Conservation (phyloP, 805 yeast genomes). For the Sugiyamaella valdiviana region DNA sequence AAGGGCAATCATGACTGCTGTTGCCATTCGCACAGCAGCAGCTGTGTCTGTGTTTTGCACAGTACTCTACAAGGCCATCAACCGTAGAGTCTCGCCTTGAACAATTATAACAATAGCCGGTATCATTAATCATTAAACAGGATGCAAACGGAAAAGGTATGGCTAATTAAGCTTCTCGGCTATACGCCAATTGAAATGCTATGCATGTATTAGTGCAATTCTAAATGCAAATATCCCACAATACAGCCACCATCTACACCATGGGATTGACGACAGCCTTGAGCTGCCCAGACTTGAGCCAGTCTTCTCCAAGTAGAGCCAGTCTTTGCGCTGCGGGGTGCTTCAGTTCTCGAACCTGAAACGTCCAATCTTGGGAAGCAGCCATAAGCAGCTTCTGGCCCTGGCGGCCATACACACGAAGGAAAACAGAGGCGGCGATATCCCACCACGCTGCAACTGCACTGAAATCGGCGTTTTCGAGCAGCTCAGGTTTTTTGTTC, state of each 20-base stretch:
- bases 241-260: no score
- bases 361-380: constrained; percentile 48
- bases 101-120: no score
- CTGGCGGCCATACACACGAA: constrained; percentile 59
- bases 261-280: constrained; percentile 14
- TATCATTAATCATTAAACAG: no score
- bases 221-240: no score
- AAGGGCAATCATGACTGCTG: constrained; percentile 15
- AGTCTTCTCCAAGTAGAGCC: constrained; percentile 73
- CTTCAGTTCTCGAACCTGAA: constrained; percentile 42
- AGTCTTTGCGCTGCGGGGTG: constrained; percentile 78
- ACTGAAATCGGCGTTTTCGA: constrained; percentile 65
- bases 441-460: constrained; percentile 91
- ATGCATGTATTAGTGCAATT: no score
- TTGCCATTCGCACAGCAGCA: constrained; percentile 6
- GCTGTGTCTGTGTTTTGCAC: neutral
- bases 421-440: constrained; percentile 55
- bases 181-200: no score
- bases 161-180: no score
- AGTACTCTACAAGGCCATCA: no score
- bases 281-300: constrained; percentile 45
- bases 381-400: constrained; percentile 53
- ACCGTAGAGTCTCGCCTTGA: no score
- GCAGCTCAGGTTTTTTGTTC: constrained; percentile 40
- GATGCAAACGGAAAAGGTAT: no score